Base-by-base conservation (phyloP, 2,329 filamentous ascomycete genomes). In the Monosporascus cannonballus region DNA sequence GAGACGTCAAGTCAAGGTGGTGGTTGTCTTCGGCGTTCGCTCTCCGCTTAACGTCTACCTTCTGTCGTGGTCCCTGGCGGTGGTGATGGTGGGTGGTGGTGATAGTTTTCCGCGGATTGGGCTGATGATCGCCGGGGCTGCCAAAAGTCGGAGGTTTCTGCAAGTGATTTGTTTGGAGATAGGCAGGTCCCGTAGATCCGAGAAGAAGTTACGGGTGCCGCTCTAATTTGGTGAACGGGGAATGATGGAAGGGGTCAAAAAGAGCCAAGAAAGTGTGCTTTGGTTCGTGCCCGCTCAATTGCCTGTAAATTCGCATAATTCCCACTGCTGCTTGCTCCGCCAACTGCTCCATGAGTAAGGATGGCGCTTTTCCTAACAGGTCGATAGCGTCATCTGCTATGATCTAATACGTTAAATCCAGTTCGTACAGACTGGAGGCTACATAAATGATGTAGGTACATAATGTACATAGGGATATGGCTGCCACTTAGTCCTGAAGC, bases 371-470 rank as follows among this genome's bases (percentile, higher is more conserved):
- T 34, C 39, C 18, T 14, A 20, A 20, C 9, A 15, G 2, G 17
- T 24, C 5, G 11, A 18, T 42, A 42, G 39, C 18, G 18, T 20
- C 39, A 18, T 42, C 39, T 42, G 39, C 8, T 2, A 24, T 42
- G 11, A 20, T 24, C 39, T 42, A 20, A 42, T 42, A 20, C 39
- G 11, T 20, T 14, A 18, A 34, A 34, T 34, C 30, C 30, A 11
- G 30, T 34, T 34, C 11, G 30, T 34, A 34, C 30, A 34, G 15
- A 42, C 36, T 52, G 50, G 42, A 50, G 39, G 27, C 11, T 48
- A 17, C 45, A 48, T 41, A 46, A 50, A 41, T 42, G 36, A 42
- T 49, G n/a, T 24, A 47, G 49, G 36, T 36, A 52, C 37, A 34
- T 37, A 47, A 18, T 45, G 27, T 51, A 25, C 36, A 46, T 37